phyloP scores from a whole-genome alignment of 2,329 filamentous ascomycete genomes.

The Microsporum audouinii region DNA sequence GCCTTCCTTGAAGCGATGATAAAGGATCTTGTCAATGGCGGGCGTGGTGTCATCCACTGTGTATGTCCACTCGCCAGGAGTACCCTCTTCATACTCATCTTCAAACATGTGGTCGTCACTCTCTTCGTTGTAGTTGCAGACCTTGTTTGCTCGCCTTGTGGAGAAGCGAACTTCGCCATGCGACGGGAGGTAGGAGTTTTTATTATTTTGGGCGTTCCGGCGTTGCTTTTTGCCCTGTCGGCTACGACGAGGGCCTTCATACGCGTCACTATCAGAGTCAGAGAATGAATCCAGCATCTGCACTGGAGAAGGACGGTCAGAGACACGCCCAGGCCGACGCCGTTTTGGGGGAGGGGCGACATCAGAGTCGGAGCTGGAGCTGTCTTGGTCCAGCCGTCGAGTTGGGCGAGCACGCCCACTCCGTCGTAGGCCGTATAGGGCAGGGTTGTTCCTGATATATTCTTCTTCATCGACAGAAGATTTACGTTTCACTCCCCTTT shows the following conservation, averaged over 20 bases:
- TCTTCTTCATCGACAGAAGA: slow-evolving; percentile 62
- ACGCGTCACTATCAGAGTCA: slow-evolving; percentile 56
- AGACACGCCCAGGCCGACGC: slow-evolving; percentile 40
- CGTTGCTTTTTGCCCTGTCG: slow-evolving; percentile 59
- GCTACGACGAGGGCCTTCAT: slow-evolving; percentile 63
- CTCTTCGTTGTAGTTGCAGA: slow-evolving; percentile 58
- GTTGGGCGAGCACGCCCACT: slow-evolving; percentile 60
- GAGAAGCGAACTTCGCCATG: slow-evolving; percentile 84
- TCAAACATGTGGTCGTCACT: slow-evolving; percentile 49
- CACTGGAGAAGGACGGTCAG: slow-evolving; percentile 33
- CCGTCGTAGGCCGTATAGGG: slow-evolving; percentile 84
- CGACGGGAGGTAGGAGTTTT: slow-evolving; percentile 52
- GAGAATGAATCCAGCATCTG: slow-evolving; percentile 50
- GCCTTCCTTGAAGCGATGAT: slow-evolving; percentile 67
- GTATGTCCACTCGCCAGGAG: slow-evolving; percentile 58
- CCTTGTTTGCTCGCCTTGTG: slow-evolving; percentile 67
- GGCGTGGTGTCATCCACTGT: slow-evolving; percentile 62
- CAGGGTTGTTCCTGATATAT: slow-evolving; percentile 81
- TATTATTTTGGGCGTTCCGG: slow-evolving; percentile 56
- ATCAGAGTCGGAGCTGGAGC: slow-evolving; percentile 59
- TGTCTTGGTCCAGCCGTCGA: slow-evolving; percentile 53
- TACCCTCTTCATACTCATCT: slow-evolving; percentile 47
- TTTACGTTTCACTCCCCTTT: slow-evolving; percentile 61
- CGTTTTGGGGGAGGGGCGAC: slow-evolving; percentile 39
- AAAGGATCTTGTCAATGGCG: slow-evolving; percentile 81